Base-by-base conservation (phyloP, 2,329 filamentous ascomycete species). In the Aspergillus costaricaensis region DNA sequence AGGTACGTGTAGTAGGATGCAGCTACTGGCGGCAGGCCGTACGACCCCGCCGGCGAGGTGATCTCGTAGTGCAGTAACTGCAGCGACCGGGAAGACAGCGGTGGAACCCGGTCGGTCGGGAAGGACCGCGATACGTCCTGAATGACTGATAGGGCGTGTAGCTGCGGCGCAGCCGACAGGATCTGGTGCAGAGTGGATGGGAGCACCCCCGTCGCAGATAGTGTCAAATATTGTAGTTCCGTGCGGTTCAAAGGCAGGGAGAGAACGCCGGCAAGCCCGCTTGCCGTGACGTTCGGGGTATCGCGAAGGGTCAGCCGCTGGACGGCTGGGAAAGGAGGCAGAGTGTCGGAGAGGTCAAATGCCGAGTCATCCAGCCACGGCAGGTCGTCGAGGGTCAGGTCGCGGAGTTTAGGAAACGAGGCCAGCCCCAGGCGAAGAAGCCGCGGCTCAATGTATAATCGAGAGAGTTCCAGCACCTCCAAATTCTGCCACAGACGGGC, bases 31-130 rank as follows among this genome's bases (percentile, higher is more conserved):
- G 82, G 80, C 54, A 84, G 74, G 10, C 79, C 76, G 62, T 86
- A 89, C 10, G 87, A 82, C 21, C 86, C 85, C 0, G 85, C 79
- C 4, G 69, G 60, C 6, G 75, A 76, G 10, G 86, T 89, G 72
- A 98, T 91, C 76, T 97, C 94, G 72, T 88, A 97, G 68, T 94
- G 89, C 14, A 98, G 80, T 2, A 86, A 89, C 66, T 82, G 80
- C 19, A 98, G 83, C 15, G 88, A 88, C 57, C 78, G 80, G 2
- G 91, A 96, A 6, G 83, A 76, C 55, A 97, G 79, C 0, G 87
- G 86, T 1, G 87, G 88, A 2, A 89, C 69, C 38, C 76, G 71
- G 55, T 83, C 80, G 23, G 83, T 73, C 2, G 86, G 84, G 59
- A 90, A 84, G 0, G 84, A 82, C 17, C 81, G 80, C 1, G 81